These are phyloP conservation scores for Gillenia trifoliata DNA, from an alignment of 306 rosid species.

Conservation along the genomic window DNA sequence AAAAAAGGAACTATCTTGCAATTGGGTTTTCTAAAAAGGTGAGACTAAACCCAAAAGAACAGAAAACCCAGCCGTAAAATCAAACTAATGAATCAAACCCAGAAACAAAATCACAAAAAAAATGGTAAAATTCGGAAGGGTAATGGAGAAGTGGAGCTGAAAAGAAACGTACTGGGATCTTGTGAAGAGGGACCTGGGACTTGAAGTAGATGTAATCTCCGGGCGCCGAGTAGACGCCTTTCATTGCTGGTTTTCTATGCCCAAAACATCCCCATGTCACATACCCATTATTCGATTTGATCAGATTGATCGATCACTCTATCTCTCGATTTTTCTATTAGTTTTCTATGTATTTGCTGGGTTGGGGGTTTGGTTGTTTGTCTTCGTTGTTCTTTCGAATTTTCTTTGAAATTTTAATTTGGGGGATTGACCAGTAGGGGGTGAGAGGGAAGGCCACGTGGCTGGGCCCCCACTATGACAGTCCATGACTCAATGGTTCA, in stretches of 20 bases:
- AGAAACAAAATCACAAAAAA: no score
- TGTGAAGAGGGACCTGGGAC: no score
- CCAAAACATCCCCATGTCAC: conserved; percentile 29
- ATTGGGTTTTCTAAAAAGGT: no score
- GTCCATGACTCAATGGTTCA: conserved; percentile 11
- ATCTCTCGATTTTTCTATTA: background rate
- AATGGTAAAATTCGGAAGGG: no score
- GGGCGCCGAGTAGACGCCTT: conserved; percentile 95
- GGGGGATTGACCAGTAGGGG: conserved; percentile 18
- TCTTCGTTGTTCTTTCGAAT: conserved; percentile 1
- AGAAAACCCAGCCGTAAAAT: no score
- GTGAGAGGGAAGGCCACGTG: conserved; percentile 20
- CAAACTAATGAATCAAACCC: no score
- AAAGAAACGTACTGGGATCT: no score
- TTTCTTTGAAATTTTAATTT: background rate
- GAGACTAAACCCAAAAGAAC: no score
- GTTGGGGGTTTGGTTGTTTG: conserved; percentile 1
- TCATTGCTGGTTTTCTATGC: conserved; percentile 52
- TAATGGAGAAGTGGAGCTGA: no score
- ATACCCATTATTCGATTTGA: conserved; percentile 16
- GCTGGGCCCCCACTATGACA: conserved; percentile 17
- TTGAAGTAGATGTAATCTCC: no score
- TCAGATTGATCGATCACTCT: conserved; percentile 8
- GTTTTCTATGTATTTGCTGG: no score
- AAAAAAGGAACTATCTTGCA: no score